Evolutionary conservation across 2,329 filamentous ascomycete species (phyloP), one percentile per base, ranked within the genome.

Genomic region (Monosporascus sp.): DNA sequence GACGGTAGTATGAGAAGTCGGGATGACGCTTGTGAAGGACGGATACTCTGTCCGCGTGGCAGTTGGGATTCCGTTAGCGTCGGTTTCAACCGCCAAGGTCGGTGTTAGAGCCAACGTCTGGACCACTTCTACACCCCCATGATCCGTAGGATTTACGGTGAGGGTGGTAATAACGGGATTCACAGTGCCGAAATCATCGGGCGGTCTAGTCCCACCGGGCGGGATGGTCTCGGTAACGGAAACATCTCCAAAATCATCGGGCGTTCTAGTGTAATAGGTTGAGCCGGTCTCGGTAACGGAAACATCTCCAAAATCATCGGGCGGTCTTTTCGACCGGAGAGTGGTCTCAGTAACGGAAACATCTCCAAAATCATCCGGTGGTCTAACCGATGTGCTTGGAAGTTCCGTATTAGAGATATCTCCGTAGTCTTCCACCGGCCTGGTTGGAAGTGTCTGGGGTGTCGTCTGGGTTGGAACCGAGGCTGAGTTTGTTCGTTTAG

Each of bases 1-100:
- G 6, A 50, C 58, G 15, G 51, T 57, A 7, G 57, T 61, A 17
- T 51, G 51, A 1, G 60, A 58, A 14, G 55, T 60, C 18, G 57
- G 56, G 31, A 58, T 43, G 18, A 55, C 57, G 7, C 52, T 11
- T 4, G 58, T 44, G 41, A 44, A 11, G 41, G 41, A 44, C 11
- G 57, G 40, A 52, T 55, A 44, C 24, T 54, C 8, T 20, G 53
- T 60, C 18, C 52, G 52, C 2, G 54, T 59, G 7, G 44, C 20
- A 1, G 53, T 55, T 5, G 51, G 18, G 24, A 51, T 47, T 5
- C 59, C 60, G 15, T 50, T 45, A 6, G 56, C 52, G 47, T 59
- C 44, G 3, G 55, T 59, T 8, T 55, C 24, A 11, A 37, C 41
- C n/a, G 51, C 50, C 28, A 54, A 28, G 9, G 37, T 35, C 2